Evolutionary conservation across 2,329 filamentous ascomycete species (phyloP), one percentile per base, ranked within the genome.

Genomic region (Ustulina deusta): DNA sequence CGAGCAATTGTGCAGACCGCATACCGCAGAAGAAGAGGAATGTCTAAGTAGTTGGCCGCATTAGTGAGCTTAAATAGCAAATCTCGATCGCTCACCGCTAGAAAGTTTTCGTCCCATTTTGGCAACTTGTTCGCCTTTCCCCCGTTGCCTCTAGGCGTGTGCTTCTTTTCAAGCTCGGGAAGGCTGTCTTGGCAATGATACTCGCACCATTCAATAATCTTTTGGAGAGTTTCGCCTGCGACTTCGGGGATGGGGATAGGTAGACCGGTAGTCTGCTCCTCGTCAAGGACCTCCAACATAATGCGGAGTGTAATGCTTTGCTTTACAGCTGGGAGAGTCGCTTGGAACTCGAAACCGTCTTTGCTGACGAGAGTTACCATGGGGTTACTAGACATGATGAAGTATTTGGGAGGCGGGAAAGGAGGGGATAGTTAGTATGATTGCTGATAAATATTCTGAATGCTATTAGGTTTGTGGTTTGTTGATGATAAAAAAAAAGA

Each of bases 161-260:
- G 9, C 25, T 17, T 3, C 10, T 20, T 3, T 9, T 52, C 2
- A 17, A 15, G 6, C 25, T 25, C 25, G 15, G 42, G 27, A n/a
- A 6, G 11, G 2, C 17, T 6, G 4, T 62, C 61, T 0, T 7
- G 36, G 22, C 52, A 27, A 20, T 61, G 46, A 5, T 55, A 5
- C 27, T 70, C 68, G n/a, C 68, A 70, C 66, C 65, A 70, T 20
- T 63, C 38, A 11, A 66, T 32, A 1, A 69, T 25, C 15, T 63
- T 60, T 6, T 22, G n/a, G 0, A 70, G 48, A 17, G 34, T 34
- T 0, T 60, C 32, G 4, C 54, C 66, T 1, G n/a, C n/a, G 1
- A 69, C 42, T 6, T 20, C 59, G 6, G 60, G 62, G 4, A 69
- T 13, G 1, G 66, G 62, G 4, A 70, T 66, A 4, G 62, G 46